phyloP scores from a whole-genome alignment of 768 basidiomycete species.

The Botryobasidium botryosum region DNA sequence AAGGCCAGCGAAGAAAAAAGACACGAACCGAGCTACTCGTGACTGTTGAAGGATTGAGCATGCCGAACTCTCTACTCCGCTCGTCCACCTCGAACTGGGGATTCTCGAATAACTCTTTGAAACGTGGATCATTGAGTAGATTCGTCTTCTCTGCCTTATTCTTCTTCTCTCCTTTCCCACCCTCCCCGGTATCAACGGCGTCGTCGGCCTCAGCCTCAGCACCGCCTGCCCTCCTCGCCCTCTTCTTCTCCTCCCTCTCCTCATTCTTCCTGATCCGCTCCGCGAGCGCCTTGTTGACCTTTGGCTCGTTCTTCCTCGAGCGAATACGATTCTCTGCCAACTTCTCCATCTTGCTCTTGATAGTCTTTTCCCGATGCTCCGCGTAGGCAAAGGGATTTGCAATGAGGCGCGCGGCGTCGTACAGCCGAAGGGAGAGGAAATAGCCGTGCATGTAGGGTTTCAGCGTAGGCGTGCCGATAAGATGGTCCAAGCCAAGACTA shows the following conservation, averaged over 20 bases:
- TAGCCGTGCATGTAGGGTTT: conserved; percentile 99
- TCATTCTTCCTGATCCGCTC: conserved; percentile 41
- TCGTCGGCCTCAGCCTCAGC: conserved; percentile 31
- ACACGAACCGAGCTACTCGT: conserved; percentile 11
- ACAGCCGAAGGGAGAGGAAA: conserved; percentile 89
- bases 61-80: conserved; percentile 67
- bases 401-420: conserved; percentile 88
- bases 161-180: conserved; percentile 17
- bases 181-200: conserved; percentile 24
- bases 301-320: conserved; percentile 51
- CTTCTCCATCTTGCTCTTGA: conserved; percentile 82
- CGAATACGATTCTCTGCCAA: conserved; percentile 88
- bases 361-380: conserved; percentile 79
- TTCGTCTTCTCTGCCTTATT: conserved; percentile 21
- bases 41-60: conserved; percentile 80
- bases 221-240: conserved; percentile 24
- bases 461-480: conserved; percentile 85
- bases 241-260: conserved; percentile 14
- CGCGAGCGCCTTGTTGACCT: conserved; percentile 75
- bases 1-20: neutral
- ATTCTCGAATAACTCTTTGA: conserved; percentile 79
- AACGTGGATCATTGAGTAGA: conserved; percentile 73
- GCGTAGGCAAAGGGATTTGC: conserved; percentile 93
- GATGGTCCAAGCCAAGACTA: conserved; percentile 87
- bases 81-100: conserved; percentile 88